Base-by-base conservation (phyloP, 1,284 basidiomycete genomes). In the Pseudomicrostroma phylloplanum region DNA sequence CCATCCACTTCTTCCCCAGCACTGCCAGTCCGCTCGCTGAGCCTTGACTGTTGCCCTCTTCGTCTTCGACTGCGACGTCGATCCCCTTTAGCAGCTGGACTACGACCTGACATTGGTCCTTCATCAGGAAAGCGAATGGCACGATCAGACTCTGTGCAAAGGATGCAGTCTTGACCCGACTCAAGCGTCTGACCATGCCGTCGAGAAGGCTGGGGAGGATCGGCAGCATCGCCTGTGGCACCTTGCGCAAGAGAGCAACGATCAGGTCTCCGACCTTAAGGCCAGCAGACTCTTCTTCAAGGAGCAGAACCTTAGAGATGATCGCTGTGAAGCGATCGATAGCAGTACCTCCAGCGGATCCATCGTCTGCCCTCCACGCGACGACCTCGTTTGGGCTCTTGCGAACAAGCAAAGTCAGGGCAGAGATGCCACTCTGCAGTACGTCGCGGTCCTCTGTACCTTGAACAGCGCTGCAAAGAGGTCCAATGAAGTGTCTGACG, bases 261-360 rank as follows among this genome's bases (percentile, higher is more conserved):
- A 98, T 90, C 49, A 98, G 83, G 75, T 96, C 92, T 46, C 94
- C 94, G 51, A 97, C 88, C 57, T 89, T 89, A 11, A 97, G 84
- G 12, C 92, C 92, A 46, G 90, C 92, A 1, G 91, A 88, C 65
- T 73, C 73, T 13, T 69, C 67, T 39, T 69, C 68, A 36, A 68
- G 67, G 11, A 61, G 57, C 11, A 78, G 68, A 57, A 73, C 65
- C 19, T 63, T 65, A 40, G 73, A 67, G 13, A 77, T 62, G 51
- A 78, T 64, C 30, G 65, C 66, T 23, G 76, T 63, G 55, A 76
- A 63, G n/a, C 63, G 57, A n/a, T 73, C 65, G 1, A 76, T 42
- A 12, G 43, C 43, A 21, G 43, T 48, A 12, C 6, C 12, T 6
- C 17, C 21, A 12, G 43, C 43, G 4, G 43, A 48, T 36, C 30